Percentiles rank a stretch among this genome's conserved stretches.
These are phyloP conservation scores for Dryas alaskensis DNA, from an alignment of 306 rosid species.

Conservation along the genomic window DNA sequence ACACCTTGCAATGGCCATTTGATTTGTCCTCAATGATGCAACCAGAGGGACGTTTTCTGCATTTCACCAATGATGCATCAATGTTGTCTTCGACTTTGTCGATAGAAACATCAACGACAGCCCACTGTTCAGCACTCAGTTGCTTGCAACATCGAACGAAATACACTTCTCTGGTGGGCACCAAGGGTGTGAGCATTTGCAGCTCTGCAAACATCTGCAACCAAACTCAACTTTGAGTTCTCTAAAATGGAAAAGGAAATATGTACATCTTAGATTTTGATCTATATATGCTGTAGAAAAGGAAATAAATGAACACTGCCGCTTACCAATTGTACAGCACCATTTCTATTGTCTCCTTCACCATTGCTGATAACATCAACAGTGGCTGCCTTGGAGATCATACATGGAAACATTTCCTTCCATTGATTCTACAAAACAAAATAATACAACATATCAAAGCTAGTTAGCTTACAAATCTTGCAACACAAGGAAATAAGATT, in stretches of 20 bases:
- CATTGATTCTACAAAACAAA: conserved; percentile 66
- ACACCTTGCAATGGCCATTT: conserved; percentile 96
- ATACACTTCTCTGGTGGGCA: conserved; percentile 86
- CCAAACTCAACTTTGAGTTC: conserved; percentile 16
- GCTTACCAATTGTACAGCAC: conserved; percentile 85
- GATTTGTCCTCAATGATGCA: conserved; percentile 93
- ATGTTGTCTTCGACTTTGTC: conserved; percentile 88
- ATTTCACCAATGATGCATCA: conserved; percentile 75
- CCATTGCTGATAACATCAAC: conserved; percentile 80
- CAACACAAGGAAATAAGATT: neutral
- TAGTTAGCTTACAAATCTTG: neutral
- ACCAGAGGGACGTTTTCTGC: conserved; percentile 93
- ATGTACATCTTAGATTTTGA: neutral
- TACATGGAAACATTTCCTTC: conserved; percentile 96
- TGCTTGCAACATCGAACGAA: conserved; percentile 83
- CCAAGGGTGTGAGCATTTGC: conserved; percentile 96
- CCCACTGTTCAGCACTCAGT: conserved; percentile 79
- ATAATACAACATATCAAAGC: neutral
- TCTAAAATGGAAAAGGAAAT: neutral
- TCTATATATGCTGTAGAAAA: neutral
- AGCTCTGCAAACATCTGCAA: conserved; percentile 91
- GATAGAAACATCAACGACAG: conserved; percentile 79
- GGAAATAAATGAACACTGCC: neutral
- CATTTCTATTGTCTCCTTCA: conserved; percentile 66
- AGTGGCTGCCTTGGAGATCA: conserved; percentile 84